Evolutionary conservation across 345 rosid species (phyloP).

Genomic region (Eucalyptus rudis): DNA sequence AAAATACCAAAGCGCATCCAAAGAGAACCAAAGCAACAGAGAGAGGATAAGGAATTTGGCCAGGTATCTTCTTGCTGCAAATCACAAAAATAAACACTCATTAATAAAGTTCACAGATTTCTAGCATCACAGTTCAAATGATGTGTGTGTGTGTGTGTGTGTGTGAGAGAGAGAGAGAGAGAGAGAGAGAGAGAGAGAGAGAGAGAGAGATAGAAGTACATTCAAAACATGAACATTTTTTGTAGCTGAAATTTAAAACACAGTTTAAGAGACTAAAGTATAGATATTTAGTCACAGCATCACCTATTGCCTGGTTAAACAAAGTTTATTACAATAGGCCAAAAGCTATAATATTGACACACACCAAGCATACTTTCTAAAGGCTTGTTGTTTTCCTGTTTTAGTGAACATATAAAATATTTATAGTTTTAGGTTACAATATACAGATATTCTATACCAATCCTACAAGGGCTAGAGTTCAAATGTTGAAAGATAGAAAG

Average conservation of each 20-base stretch:
- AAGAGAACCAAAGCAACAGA: conserved; percentile 61
- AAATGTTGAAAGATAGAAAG: not conserved
- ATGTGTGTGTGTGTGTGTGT: not conserved
- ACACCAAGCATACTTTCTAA: not conserved
- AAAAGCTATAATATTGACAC: not conserved
- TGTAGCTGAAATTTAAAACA: not conserved
- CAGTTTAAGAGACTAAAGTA: not conserved
- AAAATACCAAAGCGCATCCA: conserved; percentile 62
- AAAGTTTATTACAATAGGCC: not conserved
- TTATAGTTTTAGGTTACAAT: not conserved
- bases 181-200: no score
- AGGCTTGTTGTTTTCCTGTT: not conserved
- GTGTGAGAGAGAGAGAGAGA: no score
- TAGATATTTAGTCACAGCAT: not conserved
- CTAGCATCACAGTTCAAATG: not conserved
- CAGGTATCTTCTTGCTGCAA: conserved; percentile 58
- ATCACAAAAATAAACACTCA: not conserved
- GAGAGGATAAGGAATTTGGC: conserved; percentile 59
- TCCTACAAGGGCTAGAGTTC: not conserved
- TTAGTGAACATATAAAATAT: not conserved
- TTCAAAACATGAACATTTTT: not conserved
- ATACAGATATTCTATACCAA: not conserved
- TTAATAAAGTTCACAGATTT: not conserved
- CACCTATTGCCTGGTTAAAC: not conserved
- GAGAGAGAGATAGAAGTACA: not conserved